phyloP scores from a whole-genome alignment of 257 asterid species.

The Fraxinus pennsylvanica region DNA sequence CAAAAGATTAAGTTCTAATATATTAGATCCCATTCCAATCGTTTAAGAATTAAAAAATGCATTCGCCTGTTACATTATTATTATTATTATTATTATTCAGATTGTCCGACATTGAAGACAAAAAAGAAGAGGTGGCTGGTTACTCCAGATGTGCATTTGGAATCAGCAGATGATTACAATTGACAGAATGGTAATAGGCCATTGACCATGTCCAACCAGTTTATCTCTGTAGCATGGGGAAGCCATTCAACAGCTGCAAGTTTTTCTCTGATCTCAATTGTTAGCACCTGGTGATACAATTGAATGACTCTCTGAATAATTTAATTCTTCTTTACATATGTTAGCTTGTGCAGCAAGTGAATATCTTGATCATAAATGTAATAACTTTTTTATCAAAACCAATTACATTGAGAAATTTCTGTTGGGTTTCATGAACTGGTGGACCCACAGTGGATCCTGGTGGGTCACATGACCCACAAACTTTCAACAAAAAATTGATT shows the following conservation, averaged over 20 bases:
- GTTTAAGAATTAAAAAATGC: neutral
- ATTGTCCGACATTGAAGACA: slow-evolving; percentile 49
- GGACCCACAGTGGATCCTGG: too few species aligned
- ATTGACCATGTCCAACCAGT: neutral
- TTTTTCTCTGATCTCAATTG: neutral
- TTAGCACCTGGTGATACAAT: slow-evolving; percentile 19
- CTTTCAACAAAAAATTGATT: too few species aligned
- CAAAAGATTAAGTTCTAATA: neutral
- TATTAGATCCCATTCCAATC: neutral
- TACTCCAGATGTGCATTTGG: slow-evolving; percentile 57
- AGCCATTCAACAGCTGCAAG: slow-evolving; percentile 24
- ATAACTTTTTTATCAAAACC: neutral
- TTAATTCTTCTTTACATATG: neutral
- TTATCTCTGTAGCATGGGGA: neutral
- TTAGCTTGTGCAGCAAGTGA: neutral
- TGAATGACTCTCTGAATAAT: slow-evolving; percentile 26
- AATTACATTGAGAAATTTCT: neutral
- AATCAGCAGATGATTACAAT: slow-evolving; percentile 49
- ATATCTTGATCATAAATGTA: neutral
- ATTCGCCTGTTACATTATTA: slow-evolving; percentile 8
- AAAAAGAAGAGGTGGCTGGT: slow-evolving; percentile 61
- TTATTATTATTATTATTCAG: slow-evolving; percentile 34
- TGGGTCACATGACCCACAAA: too few species aligned
- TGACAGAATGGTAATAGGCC: slow-evolving; percentile 37
- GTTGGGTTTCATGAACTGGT: neutral